Evolutionary conservation across 768 basidiomycete species (phyloP), one percentile per base, ranked within the genome.

Genomic region (Sarcodon sp.): DNA sequence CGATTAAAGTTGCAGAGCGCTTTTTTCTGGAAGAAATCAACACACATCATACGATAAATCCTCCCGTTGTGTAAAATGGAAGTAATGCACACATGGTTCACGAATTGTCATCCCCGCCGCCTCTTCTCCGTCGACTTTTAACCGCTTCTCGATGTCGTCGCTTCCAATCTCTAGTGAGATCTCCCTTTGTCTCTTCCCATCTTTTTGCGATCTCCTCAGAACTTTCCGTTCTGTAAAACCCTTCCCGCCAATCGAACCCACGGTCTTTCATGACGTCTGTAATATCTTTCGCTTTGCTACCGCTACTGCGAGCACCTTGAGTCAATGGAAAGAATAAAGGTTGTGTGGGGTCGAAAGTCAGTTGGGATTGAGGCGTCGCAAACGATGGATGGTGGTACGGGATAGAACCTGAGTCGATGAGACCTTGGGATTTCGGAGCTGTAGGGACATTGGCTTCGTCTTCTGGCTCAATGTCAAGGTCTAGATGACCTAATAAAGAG

Each of bases 141-240:
- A 76, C 73, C 11, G 85, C 87, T 57, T 89, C 87, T 50, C 80
- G 74, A 63, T 77, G 79, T 43, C 83, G 64, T 57, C 76, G 76
- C 65, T 86, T 87, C 87, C 87, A 89, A 44, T 77, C 83, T 51
- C 63, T 68, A 47, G 87, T 89, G 61, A 89, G 61, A 47, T 78
- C 75, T 0, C 68, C 71, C 56, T 80, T 83, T 43, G 68, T 64
- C n/a, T 67, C 73, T 56, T 89, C 87, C 86, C 88, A 89, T 46
- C 69, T 63, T 52, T 70, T 69, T 44, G 73, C 69, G 34, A 87
- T 83, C 55, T 79, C 77, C n/a, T 77, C 75, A 35, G 72, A 69
- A 12, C 66, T 71, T 49, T 70, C 68, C 2, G 74, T 75, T 36
- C 75, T 61, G 50, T 64, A 71, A 57, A 83, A 77, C 46, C 60